Evolutionary conservation across 495 filamentous ascomycete species (phyloP).

Genomic region (Penicillium bialowiezense): DNA sequence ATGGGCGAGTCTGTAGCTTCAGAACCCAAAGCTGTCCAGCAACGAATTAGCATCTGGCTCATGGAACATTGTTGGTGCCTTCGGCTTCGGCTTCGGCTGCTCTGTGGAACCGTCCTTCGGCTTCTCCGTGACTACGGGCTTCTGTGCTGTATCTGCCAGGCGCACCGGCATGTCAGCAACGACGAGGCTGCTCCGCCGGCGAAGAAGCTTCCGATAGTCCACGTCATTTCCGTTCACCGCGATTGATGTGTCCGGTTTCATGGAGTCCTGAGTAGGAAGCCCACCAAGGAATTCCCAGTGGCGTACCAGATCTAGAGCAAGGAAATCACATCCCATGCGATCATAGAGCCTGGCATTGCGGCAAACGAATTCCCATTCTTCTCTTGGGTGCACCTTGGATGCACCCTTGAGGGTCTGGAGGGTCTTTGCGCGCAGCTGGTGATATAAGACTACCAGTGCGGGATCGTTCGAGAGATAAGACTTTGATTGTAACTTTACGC

Average conservation of each 20-base stretch:
- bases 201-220: conserved; percentile 66
- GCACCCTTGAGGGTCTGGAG: conserved; percentile 83
- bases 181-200: conserved; percentile 71
- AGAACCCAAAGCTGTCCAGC: conserved; percentile 77
- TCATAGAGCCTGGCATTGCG: conserved; percentile 87
- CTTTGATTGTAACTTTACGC: conserved; percentile 60
- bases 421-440: conserved; percentile 80
- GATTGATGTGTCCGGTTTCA: conserved; percentile 17
- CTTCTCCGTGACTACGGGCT: conserved; percentile 17
- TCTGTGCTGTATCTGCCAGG: conserved; percentile 7
- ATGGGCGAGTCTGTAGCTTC: conserved; percentile 4
- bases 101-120: conserved; percentile 4
- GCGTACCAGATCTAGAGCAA: conserved; percentile 77
- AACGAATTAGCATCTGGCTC: conserved; percentile 85
- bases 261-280: conserved; percentile 28
- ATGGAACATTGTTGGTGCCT: conserved; percentile 77
- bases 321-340: conserved; percentile 94
- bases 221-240: conserved; percentile 40
- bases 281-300: conserved; percentile 80
- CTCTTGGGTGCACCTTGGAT: conserved; percentile 71
- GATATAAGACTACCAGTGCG: conserved; percentile 80
- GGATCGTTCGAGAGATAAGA: conserved; percentile 89
- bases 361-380: conserved; percentile 87
- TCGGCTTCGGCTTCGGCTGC: conserved; percentile 48
- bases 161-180: conserved; percentile 69